Evolutionary conservation across 2,329 filamentous ascomycete genomes (phyloP).

Genomic region (Aureobasidium sp.): DNA sequence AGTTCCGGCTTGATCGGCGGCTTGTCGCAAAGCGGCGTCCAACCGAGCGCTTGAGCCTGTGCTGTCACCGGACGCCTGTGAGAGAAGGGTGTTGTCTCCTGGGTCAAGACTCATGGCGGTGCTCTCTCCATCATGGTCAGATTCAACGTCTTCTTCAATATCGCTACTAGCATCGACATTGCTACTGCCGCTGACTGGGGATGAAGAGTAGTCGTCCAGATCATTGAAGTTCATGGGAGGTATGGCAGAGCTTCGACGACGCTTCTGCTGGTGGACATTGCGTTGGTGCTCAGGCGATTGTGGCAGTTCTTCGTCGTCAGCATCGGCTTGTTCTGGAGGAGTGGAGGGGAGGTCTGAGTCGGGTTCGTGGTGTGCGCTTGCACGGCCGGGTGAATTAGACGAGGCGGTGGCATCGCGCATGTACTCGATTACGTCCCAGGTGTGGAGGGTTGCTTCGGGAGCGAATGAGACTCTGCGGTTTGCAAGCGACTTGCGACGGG

Average conservation of each 20-base stretch:
- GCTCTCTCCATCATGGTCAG: conserved; percentile 48
- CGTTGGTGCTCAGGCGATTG: conserved; percentile 59
- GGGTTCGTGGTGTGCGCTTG: conserved; percentile 46
- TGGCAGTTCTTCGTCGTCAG: conserved; percentile 46
- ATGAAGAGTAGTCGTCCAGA: conserved; percentile 66
- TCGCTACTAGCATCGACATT: conserved; percentile 37
- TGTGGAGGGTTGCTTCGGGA: conserved; percentile 92
- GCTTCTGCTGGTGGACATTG: conserved; percentile 55
- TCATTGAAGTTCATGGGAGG: conserved; percentile 59
- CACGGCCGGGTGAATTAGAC: conserved; percentile 60
- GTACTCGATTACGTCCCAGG: conserved; percentile 90
- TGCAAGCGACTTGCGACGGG: conserved; percentile 81
- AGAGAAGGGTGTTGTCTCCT: conserved; percentile 49
- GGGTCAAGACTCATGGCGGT: conserved; percentile 75
- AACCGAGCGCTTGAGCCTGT: conserved; percentile 65
- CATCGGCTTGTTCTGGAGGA: conserved; percentile 53
- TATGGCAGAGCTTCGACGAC: conserved; percentile 60
- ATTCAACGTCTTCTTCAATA: conserved; percentile 48
- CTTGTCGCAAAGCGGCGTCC: conserved; percentile 70
- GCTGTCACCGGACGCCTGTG: conserved; percentile 35
- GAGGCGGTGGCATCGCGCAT: conserved; percentile 78
- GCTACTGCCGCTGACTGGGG: conserved; percentile 61
- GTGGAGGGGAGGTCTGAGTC: conserved; percentile 54
- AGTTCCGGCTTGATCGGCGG: conserved; percentile 67
- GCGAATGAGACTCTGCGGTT: conserved; percentile 95